phyloP scores from a whole-genome alignment of 345 rosid genomes.

The Trapa bicornis region DNA sequence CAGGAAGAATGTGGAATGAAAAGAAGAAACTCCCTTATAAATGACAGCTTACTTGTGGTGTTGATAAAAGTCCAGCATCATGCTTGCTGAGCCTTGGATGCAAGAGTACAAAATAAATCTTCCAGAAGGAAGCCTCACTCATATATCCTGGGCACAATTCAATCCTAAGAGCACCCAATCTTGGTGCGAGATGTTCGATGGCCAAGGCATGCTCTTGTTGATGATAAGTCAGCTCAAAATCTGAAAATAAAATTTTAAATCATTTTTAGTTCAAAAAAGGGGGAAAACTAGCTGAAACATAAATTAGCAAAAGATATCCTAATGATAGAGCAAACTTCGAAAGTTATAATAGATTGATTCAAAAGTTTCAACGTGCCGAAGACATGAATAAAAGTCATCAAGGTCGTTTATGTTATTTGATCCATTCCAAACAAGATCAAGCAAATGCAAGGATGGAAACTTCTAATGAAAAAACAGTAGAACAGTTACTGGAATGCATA shows the following conservation, averaged over 20 bases:
- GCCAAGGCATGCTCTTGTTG: constrained; percentile 93
- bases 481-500: background rate
- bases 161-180: constrained; percentile 69
- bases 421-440: background rate
- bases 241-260: constrained; percentile 21
- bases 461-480: background rate
- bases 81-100: constrained; percentile 68
- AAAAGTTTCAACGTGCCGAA: background rate
- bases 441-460: background rate
- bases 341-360: background rate
- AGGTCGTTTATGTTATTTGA: background rate
- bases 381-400: background rate
- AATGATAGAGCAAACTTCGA: background rate
- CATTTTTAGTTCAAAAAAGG: background rate
- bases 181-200: constrained; percentile 65
- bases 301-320: background rate
- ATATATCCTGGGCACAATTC: constrained; percentile 88
- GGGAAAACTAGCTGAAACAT: background rate
- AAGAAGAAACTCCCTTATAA: background rate
- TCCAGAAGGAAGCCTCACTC: constrained; percentile 91
- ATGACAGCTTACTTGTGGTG: constrained; percentile 46
- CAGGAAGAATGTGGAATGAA: background rate
- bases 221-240: constrained; percentile 83
- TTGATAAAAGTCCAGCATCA: constrained; percentile 64
- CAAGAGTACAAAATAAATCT: constrained; percentile 82